Evolutionary conservation across 495 filamentous ascomycete genomes (phyloP), one percentile per base, ranked within the genome.

Genomic region (Aspergillus nidulans): DNA sequence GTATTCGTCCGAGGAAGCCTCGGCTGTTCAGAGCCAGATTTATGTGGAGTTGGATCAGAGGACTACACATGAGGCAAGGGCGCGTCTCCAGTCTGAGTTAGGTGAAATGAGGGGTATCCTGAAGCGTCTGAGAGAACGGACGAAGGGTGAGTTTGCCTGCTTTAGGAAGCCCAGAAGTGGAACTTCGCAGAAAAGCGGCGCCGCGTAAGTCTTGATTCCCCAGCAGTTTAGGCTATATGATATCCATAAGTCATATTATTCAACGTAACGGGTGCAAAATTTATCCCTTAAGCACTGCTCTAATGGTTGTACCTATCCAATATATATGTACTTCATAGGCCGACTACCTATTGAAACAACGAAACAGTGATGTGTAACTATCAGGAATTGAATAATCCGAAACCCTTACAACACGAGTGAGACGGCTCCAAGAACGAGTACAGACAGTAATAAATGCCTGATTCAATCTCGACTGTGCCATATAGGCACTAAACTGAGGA

Each of bases 1-100:
- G 52, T 98, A 91, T 64, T 91, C 89, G 1, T 91, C 88, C 12
- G 86, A 95, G n/a, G 79, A 85, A 48, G 90, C 90, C 16, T 83
- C 81, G 13, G 78, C 87, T 57, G 76, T 85, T 38, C 92, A 97
- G 72, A 87, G 87, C 59, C 78, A 89, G 71, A 88, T 97, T 50
- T 98, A 98, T 68, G 81, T 90, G 49, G 88, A 90, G 71, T 71
- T 98, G 23, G 94, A 98, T 63, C 75, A 79, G 40, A 83, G 89
- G 45, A 97, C 92, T 51, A 90, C 92, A 59, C 89, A 89, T 50
- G 87, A 91, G 57, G 91, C 91, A 19, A 78, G 92, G 49, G 77
- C 79, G 23, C 76, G 81, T 50, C 77, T 97, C 46, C 91, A 96
- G 74, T 83, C 78, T 25, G 92, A 97, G 73, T 72, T 98, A 60